Evolutionary conservation across 2,329 filamentous ascomycete species (phyloP), one percentile per base, ranked within the genome.

Genomic region (Aspergillus caelatus): DNA sequence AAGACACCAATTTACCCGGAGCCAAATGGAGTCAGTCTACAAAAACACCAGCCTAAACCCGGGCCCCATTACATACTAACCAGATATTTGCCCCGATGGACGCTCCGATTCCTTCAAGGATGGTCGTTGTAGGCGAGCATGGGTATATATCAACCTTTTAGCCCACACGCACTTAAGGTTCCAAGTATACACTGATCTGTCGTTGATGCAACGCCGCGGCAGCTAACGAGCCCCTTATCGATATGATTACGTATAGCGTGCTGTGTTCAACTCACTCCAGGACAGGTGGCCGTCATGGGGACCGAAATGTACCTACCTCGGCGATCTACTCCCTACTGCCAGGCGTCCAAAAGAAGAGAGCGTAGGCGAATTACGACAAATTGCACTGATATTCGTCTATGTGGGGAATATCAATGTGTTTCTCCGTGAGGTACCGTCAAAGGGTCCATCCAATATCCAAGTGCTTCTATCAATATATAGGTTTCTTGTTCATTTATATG

Each of bases 1-100:
- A 62, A 58, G 54, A 56, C 58, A 61, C 55, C 54, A 56, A 57
- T 62, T 62, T 57, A 52, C 45, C 58, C 60, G 60, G 11, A 52
- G 45, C 60, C 46, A 62, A 58, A 39, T 53, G 53, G 41, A 50
- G 28, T 11, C 34, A 43, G 30, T 3, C 41, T 54, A 36, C 58
- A 61, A 54, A 62, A 62, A 55, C 43, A 58, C 55, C 45, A 58
- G 23, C 34, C 55, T 58, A 58, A 53, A 36, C 46, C 55, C 19
- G 43, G 55, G 28, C 3, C 28, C 28, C 9, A 23, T 32, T 52
- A 9, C 28, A 32, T 52, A 52, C 21, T 52, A 32, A 52, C 28
- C 28, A n/a, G 28, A 12, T 32, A 9, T 52, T 52, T 50, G 23
- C 46, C 5, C 45, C 45, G 45, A 28, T 48, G 23, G 45, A 26